phyloP scores from a whole-genome alignment of 139 green algal species.

The Coelastrella sp. region DNA sequence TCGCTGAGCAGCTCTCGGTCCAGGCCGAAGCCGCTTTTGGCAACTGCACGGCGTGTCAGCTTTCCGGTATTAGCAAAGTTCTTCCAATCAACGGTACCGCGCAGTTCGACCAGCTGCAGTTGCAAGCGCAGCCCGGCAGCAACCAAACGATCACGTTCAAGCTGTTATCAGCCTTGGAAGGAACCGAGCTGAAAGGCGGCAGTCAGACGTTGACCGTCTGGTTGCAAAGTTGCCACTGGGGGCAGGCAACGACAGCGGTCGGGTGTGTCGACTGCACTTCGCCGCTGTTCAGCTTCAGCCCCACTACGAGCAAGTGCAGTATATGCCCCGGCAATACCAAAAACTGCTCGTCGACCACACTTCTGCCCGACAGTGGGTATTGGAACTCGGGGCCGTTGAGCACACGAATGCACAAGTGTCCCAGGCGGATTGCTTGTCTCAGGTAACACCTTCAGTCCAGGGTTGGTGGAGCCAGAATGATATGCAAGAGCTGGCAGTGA shows the following conservation, averaged over 20 bases:
- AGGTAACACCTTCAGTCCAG: neutral
- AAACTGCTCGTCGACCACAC: conserved; percentile 3
- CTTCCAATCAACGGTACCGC: conserved; percentile 30
- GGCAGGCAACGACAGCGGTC: conserved; percentile 19
- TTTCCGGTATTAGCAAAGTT: conserved; percentile 23
- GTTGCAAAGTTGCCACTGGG: conserved; percentile 13
- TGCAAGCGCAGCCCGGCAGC: neutral
- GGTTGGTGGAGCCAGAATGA: neutral
- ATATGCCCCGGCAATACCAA: conserved; percentile 13
- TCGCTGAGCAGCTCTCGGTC: conserved; percentile 35
- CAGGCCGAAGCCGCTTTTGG: conserved; percentile 18
- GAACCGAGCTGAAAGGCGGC: neutral
- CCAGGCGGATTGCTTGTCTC: conserved; percentile 4
- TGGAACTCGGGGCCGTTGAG: conserved; percentile 26
- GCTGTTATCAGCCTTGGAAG: conserved; percentile 12
- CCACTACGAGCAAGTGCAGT: conserved; percentile 16
- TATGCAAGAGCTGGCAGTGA: neutral
- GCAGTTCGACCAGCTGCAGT: conserved; percentile 18
- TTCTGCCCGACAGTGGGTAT: conserved; percentile 32
- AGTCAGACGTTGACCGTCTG: neutral
- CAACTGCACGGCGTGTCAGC: conserved; percentile 23
- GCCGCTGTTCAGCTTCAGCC: conserved; percentile 30
- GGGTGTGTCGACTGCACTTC: conserved; percentile 37
- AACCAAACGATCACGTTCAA: conserved; percentile 37
- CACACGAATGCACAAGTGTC: conserved; percentile 41